Conservation (phyloP, 2,329 filamentous ascomycete species). For the Nemania diffusa region DNA sequence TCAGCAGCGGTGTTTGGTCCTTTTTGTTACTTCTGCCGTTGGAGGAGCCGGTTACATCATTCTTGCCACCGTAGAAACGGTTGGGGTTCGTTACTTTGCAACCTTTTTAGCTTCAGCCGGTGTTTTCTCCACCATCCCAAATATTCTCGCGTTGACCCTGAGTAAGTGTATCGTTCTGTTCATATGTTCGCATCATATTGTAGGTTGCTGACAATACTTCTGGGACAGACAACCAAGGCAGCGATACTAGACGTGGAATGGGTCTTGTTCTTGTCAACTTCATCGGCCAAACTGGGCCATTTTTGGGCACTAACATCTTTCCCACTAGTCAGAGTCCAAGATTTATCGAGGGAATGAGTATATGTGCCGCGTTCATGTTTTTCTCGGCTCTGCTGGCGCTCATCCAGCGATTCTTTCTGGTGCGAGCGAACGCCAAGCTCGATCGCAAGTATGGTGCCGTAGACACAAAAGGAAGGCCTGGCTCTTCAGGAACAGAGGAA, state of each 20-base stretch:
- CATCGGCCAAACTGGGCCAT: constrained; percentile 45
- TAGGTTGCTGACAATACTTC: constrained; percentile 16
- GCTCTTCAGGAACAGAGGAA: constrained; percentile 11
- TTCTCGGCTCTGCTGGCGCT: constrained; percentile 41
- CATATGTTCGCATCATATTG: neutral
- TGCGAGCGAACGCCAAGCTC: constrained; percentile 42
- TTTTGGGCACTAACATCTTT: constrained; percentile 44
- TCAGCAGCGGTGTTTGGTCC: constrained; percentile 43
- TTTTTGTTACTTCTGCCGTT: constrained; percentile 37
- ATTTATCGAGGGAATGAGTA: constrained; percentile 43
- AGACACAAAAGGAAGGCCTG: constrained; percentile 14
- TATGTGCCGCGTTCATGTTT: constrained; percentile 48
- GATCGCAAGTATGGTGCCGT: constrained; percentile 39
- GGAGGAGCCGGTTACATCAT: constrained; percentile 45
- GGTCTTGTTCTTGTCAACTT: constrained; percentile 45
- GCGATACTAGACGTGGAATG: constrained; percentile 43
- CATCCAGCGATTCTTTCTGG: constrained; percentile 35
- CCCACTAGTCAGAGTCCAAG: constrained; percentile 35
- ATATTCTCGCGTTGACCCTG: constrained; percentile 42
- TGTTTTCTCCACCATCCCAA: constrained; percentile 49
- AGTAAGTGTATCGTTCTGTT: constrained; percentile 37
- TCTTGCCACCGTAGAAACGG: constrained; percentile 47
- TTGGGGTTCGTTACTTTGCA: constrained; percentile 58
- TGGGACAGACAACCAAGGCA: constrained; percentile 44
- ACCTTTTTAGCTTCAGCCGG: constrained; percentile 59